phyloP scores from a whole-genome alignment of 805 yeast species.

The Torulaspora gathmanii region DNA sequence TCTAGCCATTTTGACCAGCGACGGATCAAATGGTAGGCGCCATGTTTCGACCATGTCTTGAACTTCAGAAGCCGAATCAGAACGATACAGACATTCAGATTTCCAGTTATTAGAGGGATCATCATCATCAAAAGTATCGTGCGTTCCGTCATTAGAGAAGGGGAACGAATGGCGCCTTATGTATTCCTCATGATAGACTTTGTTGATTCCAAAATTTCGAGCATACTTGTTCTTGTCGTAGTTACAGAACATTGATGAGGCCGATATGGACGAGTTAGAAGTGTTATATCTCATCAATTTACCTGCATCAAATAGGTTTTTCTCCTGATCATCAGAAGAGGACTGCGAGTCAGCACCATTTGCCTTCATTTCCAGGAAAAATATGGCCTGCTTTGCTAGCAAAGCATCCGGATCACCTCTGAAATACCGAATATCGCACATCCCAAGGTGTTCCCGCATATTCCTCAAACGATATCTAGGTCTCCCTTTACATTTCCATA shows the following conservation, averaged over 20 bases:
- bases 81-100: slow-evolving; percentile 15
- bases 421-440: slow-evolving; percentile 17
- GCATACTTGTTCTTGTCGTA: slow-evolving; percentile 22
- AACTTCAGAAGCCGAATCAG: slow-evolving; percentile 25
- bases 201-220: slow-evolving; percentile 17
- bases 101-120: neutral
- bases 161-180: slow-evolving; percentile 29
- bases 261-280: slow-evolving; percentile 23
- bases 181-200: slow-evolving; percentile 25
- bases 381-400: slow-evolving; percentile 14
- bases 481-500: slow-evolving; percentile 51
- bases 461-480: slow-evolving; percentile 27
- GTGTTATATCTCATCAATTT: slow-evolving; percentile 14
- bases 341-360: slow-evolving; percentile 10
- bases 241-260: slow-evolving; percentile 28
- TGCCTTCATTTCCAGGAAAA: slow-evolving; percentile 11
- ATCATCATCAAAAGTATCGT: slow-evolving; percentile 3
- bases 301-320: slow-evolving; percentile 12
- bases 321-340: slow-evolving; percentile 13
- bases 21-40: slow-evolving; percentile 33
- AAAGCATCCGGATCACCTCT: slow-evolving; percentile 26
- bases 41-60: slow-evolving; percentile 28
- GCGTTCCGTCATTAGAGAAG: slow-evolving; percentile 12
- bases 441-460: slow-evolving; percentile 11
- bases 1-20: slow-evolving; percentile 30